Percentiles rank a stretch among this genome's conserved stretches.
These are phyloP conservation scores for Hericium coralloides DNA, from an alignment of 768 basidiomycete species.

Conservation along the genomic window DNA sequence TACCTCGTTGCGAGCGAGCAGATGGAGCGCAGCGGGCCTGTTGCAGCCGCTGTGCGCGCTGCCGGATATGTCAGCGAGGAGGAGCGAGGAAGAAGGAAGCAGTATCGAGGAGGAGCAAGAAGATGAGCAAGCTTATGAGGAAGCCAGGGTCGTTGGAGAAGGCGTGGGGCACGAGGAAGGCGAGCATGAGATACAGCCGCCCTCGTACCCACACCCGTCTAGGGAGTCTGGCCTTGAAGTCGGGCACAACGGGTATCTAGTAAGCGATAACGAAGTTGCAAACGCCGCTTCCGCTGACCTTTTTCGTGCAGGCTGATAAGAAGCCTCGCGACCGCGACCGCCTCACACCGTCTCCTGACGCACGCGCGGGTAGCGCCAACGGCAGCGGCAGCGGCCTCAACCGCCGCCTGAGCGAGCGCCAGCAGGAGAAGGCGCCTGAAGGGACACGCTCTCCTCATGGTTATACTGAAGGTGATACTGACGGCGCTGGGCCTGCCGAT, in stretches of 20 bases:
- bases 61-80: conserved; percentile 87
- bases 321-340: conserved; percentile 12
- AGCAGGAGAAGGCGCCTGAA: conserved; percentile 69
- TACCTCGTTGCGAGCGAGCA: conserved; percentile 92
- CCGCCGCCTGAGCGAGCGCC: conserved; percentile 46
- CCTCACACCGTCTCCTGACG: conserved; percentile 6
- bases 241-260: conserved; percentile 44
- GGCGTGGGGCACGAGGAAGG: conserved; percentile 22
- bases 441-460: conserved; percentile 31
- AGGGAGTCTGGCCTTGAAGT: conserved; percentile 31
- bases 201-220: conserved; percentile 48
- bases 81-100: conserved; percentile 53
- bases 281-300: not conserved
- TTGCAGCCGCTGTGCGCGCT: conserved; percentile 84
- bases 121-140: conserved; percentile 40
- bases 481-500: conserved; percentile 6
- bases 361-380: conserved; percentile 7
- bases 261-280: conserved; percentile 25
- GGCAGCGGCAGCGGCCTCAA: conserved; percentile 25
- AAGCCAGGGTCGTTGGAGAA: conserved; percentile 34
- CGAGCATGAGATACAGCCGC: conserved; percentile 41
- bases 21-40: conserved; percentile 87
- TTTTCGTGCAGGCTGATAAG: conserved; percentile 27
- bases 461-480: conserved; percentile 15
- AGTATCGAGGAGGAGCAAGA: conserved; percentile 44